A percentile compares a stretch with the other conserved stretches of the same genome.
Evolutionary conservation across 2,329 filamentous ascomycete species (phyloP).

Genomic region (Beauveria bassiana): DNA sequence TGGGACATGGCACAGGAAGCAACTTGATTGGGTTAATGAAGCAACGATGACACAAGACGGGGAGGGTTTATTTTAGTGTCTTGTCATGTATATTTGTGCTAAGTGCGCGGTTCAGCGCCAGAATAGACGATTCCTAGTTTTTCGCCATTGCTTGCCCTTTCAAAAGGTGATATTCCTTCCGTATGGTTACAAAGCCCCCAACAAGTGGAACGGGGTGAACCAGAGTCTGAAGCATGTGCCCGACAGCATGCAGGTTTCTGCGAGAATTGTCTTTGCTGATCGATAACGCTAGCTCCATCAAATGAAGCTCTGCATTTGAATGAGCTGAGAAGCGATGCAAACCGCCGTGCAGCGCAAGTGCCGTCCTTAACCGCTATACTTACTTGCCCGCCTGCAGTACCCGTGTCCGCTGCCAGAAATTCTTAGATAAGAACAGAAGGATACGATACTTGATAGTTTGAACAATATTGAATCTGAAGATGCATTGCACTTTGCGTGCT

Average conservation of each 20-base stretch:
- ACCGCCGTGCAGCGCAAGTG: background rate
- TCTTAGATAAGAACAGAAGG: background rate
- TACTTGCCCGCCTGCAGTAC: background rate
- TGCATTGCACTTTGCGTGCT: too few species aligned
- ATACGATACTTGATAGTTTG: too few species aligned
- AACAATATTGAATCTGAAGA: too few species aligned
- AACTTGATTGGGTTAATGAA: slow-evolving; percentile 13
- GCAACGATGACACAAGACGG: slow-evolving; percentile 7
- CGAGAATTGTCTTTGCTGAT: background rate
- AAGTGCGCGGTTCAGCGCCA: background rate
- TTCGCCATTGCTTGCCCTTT: background rate
- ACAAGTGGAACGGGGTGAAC: too few species aligned
- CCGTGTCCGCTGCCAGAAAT: background rate
- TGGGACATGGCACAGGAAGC: slow-evolving; percentile 11
- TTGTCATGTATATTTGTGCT: slow-evolving; percentile 11
- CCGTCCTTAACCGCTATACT: background rate
- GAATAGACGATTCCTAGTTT: slow-evolving; percentile 1
- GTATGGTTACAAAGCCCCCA: background rate
- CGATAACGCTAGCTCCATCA: background rate
- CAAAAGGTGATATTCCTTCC: background rate
- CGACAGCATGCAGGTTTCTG: background rate
- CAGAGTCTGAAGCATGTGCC: background rate
- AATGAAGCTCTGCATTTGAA: background rate
- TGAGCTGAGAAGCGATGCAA: background rate
- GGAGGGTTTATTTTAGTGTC: slow-evolving; percentile 6